Base-by-base conservation (phyloP, 768 basidiomycete species). In the Udeniomyces megalosporus region DNA sequence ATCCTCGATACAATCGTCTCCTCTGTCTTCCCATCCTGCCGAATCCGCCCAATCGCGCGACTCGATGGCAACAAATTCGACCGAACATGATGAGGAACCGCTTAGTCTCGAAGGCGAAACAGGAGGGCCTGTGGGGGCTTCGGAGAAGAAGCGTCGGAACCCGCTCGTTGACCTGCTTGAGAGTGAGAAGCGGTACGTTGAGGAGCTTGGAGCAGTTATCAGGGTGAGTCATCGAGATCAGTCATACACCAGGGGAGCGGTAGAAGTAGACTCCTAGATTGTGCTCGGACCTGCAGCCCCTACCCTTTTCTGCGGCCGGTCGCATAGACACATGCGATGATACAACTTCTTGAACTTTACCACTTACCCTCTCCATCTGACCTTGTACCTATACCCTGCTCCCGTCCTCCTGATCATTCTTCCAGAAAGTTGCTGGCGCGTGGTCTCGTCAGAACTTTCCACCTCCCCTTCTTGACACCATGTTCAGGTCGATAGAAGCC, bases 371-470 rank as follows among this genome's bases (percentile, higher is more conserved):
- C 20, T 60, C 15, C 46, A n/a, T 28, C 38, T 42, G 38, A 42
- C 38, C 17, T 17, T 42, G 8, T 42, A 28, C 26, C 10, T 53
- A 17, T 22, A 24, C 26, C 3, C 24, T 35, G n/a, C 28, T 31
- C 45, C 17, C 50, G 45, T n/a, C 45, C n/a, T 28, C n/a, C n/a
- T n/a, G n/a, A n/a, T 42, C 46, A 2, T 12, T 26, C 29, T 22
- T 59, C 17, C 71, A 97, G 91, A 89, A 86, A 81, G 86, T 95
- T 4, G 95, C 95, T 11, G 84, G 85, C n/a, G 95, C 95, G 53
- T 99, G 95, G 95, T 95, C 92, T 11, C 78, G 90, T 46, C 81
- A 83, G 45, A 96, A 96, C 73, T 83, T 99, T 44, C 95, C 95
- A 20, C 95, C 95, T 17, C 81, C 81, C 8, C 85, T 88, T 67